A percentile compares a stretch with the other conserved stretches of the same genome.
phyloP scores from a whole-genome alignment of 192 early-diverging fungal species.

The Backusella parvicylindrica region DNA sequence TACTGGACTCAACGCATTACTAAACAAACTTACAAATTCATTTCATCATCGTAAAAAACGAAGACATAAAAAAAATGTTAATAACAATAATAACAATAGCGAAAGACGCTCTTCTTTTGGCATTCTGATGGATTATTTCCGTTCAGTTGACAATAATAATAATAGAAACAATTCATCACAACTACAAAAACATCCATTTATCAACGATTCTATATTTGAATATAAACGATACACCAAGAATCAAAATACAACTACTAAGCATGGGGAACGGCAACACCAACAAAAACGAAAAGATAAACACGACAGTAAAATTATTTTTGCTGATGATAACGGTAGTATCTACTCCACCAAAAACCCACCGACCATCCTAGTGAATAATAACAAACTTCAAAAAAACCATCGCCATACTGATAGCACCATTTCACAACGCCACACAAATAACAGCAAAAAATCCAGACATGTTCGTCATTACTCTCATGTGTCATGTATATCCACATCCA shows the following conservation, averaged over 20 bases:
- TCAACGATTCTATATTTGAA: slow-evolving; percentile 6
- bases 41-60: slow-evolving; percentile 1
- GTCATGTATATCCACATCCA: slow-evolving; percentile 27
- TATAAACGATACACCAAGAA: neutral
- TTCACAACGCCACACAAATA: neutral
- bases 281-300: neutral
- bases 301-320: neutral
- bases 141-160: neutral
- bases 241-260: neutral
- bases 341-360: neutral
- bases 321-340: neutral
- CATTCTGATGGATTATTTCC: slow-evolving; percentile 13
- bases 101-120: neutral
- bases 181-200: neutral
- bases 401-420: slow-evolving; percentile 17
- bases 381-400: neutral
- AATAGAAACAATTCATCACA: neutral
- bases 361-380: neutral
- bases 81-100: too few species aligned
- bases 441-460: slow-evolving; percentile 9
- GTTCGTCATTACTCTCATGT: slow-evolving; percentile 25
- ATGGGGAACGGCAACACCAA: neutral
- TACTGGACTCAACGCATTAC: neutral
- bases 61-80: neutral
- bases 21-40: slow-evolving; percentile 9